Evolutionary conservation across 331 rosid genomes (phyloP).

Genomic region (Telfairia occidentalis): DNA sequence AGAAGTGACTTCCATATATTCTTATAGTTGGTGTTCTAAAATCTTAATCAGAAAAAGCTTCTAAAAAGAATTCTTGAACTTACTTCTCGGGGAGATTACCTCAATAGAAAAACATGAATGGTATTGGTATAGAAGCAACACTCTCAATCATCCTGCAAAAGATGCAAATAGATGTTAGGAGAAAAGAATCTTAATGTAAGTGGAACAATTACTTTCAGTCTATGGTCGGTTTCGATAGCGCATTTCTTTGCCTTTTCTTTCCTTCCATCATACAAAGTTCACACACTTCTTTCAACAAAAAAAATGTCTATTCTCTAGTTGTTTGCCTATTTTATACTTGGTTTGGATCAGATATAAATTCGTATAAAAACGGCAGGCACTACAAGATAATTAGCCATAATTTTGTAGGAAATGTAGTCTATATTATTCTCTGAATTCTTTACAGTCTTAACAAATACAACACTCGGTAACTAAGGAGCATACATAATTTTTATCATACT

Average conservation of each 20-base stretch:
- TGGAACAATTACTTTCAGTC: not conserved
- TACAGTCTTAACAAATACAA: not conserved
- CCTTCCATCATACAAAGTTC: not conserved
- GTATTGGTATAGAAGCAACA: not conserved
- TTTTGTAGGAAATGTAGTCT: not conserved
- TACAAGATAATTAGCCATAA: not conserved
- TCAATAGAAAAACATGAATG: not conserved
- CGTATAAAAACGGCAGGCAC: not conserved
- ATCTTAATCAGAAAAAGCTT: not conserved
- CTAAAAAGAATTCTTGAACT: not conserved
- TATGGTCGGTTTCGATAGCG: not conserved
- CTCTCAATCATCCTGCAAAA: slow-evolving; percentile 6
- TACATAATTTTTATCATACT: not conserved
- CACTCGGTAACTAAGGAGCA: not conserved
- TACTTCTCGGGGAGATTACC: not conserved
- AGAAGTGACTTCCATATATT: not conserved
- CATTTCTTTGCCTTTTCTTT: not conserved
- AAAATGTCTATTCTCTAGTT: not conserved
- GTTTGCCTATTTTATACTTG: not conserved
- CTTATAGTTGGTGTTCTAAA: not conserved
- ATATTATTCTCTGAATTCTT: not conserved
- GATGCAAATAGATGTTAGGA: not conserved
- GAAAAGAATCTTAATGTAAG: not conserved
- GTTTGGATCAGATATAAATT: not conserved
- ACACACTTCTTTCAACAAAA: not conserved